Base-by-base conservation (phyloP, 768 basidiomycete species). In the Sistotremastrum niveocremeum region DNA sequence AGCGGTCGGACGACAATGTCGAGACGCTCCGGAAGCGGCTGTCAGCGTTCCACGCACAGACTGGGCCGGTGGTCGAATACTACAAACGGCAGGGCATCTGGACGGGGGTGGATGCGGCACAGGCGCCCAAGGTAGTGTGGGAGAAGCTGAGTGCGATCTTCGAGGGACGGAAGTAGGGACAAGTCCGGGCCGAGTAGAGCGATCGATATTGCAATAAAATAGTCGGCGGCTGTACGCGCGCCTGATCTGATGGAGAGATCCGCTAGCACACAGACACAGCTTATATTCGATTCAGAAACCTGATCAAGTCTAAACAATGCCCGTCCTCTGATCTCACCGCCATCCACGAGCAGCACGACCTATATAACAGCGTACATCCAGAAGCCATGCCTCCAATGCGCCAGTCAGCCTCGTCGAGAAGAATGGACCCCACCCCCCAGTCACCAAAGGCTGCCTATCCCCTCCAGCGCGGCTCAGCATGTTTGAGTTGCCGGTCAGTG, bases 1-100 rank as follows among this genome's bases (percentile, higher is more conserved):
- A 97, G 63, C 84, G 95, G 51, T 90, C 91, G 6, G 95, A 99
- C 63, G 95, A 99, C 68, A 99, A 97, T 53, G 87, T 90, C 50
- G 89, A 95, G 62, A 88, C 93, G 8, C 74, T 99, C 45, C 76
- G 79, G 54, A 95, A 91, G 66, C 84, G 95, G 37, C 72, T 99
- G 47, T 54, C 63, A 3, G 77, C 86, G n/a, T 98, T 82, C 72
- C 95, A 99, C 70, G 62, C 72, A 34, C 91, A 95, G 66, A 99
- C 95, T 9, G 86, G 84, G 2, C 94, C 95, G 31, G 95, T 99
- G 32, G 83, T 89, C 10, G 89, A 88, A 39, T 97, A 95, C 71
- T 99, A 99, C 77, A 89, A 84, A 68, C 70, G 71, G 49, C 84
- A 89, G 60, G 82, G 85, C 35, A 73, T 98, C 42, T 97, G 91